Evolutionary conservation across 306 rosid species (phyloP), one percentile per base, ranked within the genome.

Genomic region (Ceratonia siliqua): DNA sequence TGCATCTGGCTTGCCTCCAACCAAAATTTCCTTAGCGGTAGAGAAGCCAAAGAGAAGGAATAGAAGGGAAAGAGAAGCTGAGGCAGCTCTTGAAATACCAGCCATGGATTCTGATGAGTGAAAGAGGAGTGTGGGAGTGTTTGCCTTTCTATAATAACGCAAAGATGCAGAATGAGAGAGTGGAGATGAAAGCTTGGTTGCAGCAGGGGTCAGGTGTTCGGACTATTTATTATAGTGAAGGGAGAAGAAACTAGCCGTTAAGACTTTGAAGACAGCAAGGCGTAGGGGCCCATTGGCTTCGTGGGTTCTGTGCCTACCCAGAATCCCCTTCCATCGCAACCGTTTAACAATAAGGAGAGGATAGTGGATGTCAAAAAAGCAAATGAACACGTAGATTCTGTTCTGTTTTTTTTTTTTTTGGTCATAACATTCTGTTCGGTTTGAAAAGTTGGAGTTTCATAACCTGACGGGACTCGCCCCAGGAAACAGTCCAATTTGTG

Each of bases 221-320:
- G 22, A 28, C 43, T 70, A 78, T 87, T 67, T 90, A 89, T 79
- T 36, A 68, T 49, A 9, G 5, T 33, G 11, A 35, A 32, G 28
- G 50, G 43, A 35, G 66, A 63, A 62, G 74, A 80, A 90, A 86
- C 39, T 89, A 90, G 91, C 96, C 98, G 96, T 90, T 92, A 79
- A 68, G 88, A n/a, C 38, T 56, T 6, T 0, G 58, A 35, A 68
- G 33, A 55, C 70, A 36, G 81, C 9, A 28, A 42, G 53, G 24
- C 21, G 35, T 59, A 78, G 72, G 65, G 71, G 13, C 71, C 71
- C 32, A 58, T 42, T 48, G 80, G 22, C 0, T 28, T 49, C 33
- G 32, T 21, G 48, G 46, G 48, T 30, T 79, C 12, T 66, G 28
- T 5, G 62, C 53, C 36, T 10, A 10, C 49, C 28, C 10, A 12